phyloP scores from a whole-genome alignment of 2,329 filamentous ascomycete species.

The Fusarium cyanostomum region DNA sequence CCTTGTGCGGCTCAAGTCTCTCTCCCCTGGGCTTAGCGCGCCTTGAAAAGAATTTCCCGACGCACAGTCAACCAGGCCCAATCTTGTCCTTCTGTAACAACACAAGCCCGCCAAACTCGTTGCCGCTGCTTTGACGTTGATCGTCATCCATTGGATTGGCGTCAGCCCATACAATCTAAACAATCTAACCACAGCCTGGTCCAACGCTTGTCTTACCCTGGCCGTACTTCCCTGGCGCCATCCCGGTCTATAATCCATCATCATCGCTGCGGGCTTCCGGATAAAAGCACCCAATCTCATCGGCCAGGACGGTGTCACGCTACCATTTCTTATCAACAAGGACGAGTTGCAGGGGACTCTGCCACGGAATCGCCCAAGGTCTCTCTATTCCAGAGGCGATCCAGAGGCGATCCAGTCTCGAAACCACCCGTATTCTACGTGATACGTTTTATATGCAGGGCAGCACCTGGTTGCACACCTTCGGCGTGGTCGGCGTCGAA shows the following conservation, averaged over 20 bases:
- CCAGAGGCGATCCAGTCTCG: too few species aligned
- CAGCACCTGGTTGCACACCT: slow-evolving; percentile 26
- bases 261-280: background rate
- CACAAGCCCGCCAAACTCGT: background rate
- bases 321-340: background rate
- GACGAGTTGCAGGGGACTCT: background rate
- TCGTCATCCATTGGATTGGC: background rate
- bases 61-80: too few species aligned
- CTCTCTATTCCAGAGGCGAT: too few species aligned
- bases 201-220: slow-evolving; percentile 26
- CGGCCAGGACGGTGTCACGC: background rate
- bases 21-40: too few species aligned
- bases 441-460: slow-evolving; percentile 28
- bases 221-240: slow-evolving; percentile 16
- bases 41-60: too few species aligned
- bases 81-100: too few species aligned
- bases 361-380: background rate
- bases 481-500: slow-evolving; percentile 32
- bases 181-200: slow-evolving; percentile 2
- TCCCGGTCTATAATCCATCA: slow-evolving; percentile 15
- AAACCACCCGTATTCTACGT: slow-evolving; percentile 6
- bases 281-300: background rate
- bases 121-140: slow-evolving; percentile 1
- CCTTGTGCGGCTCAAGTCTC: too few species aligned
- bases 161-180: background rate